Conservation (phyloP, 2,329 filamentous ascomycete genomes). For the Graphiopsis chlorocephala region DNA sequence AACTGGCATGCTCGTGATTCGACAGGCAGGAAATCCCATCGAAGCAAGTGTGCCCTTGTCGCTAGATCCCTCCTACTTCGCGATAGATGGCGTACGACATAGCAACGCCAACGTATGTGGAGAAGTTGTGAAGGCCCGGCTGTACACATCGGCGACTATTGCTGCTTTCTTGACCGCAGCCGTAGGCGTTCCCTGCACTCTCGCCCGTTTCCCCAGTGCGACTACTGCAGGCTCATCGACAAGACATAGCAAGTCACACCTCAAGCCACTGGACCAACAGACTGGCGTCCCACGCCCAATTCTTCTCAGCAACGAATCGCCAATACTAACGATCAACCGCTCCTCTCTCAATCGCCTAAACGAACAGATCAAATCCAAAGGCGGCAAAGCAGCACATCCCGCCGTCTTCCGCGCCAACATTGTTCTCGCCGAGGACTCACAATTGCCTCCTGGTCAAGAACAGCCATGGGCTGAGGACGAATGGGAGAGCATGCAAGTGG, state of each 20-base stretch:
- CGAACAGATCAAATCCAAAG: slow-evolving; percentile 61
- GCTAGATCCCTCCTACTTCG: slow-evolving; percentile 60
- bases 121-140: slow-evolving; percentile 67
- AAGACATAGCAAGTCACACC: slow-evolving; percentile 69
- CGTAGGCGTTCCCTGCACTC: slow-evolving; percentile 73
- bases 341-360: slow-evolving; percentile 80
- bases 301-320: slow-evolving; percentile 86
- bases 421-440: slow-evolving; percentile 58
- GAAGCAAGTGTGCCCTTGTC: slow-evolving; percentile 59
- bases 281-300: slow-evolving; percentile 55
- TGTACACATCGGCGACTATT: slow-evolving; percentile 65
- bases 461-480: slow-evolving; percentile 74
- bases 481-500: slow-evolving; percentile 70
- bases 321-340: slow-evolving; percentile 79
- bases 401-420: slow-evolving; percentile 88
- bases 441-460: slow-evolving; percentile 44
- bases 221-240: slow-evolving; percentile 54
- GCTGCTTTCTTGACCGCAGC: slow-evolving; percentile 74
- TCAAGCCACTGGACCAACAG: slow-evolving; percentile 44
- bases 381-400: slow-evolving; percentile 63
- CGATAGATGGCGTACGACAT: slow-evolving; percentile 29
- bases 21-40: slow-evolving; percentile 34
- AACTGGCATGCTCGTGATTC: slow-evolving; percentile 62
- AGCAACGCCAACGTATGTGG: slow-evolving; percentile 73
- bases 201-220: slow-evolving; percentile 74